A percentile compares a stretch with the other conserved stretches of the same genome.
phyloP scores from a whole-genome alignment of 305 asterid species.

The Fraxinus dipetala region DNA sequence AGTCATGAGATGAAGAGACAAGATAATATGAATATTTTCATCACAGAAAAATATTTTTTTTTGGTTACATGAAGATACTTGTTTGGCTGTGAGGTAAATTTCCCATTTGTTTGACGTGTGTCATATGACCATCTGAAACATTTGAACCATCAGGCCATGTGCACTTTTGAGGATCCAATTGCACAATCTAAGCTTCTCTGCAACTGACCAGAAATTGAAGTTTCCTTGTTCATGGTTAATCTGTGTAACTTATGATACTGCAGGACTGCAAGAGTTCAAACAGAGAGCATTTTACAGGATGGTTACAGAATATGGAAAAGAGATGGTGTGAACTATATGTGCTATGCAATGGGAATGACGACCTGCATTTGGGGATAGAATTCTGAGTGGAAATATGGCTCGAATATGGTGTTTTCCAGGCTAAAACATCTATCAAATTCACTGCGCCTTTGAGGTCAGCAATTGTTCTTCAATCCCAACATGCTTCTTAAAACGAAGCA shows the following conservation, averaged over 20 bases:
- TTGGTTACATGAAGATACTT: not conserved
- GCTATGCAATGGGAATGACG: not conserved
- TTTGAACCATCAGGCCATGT: not conserved
- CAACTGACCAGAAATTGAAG: not conserved
- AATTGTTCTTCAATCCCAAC: not conserved
- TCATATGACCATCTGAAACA: not conserved
- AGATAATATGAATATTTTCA: slow-evolving; percentile 5
- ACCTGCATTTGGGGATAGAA: not conserved
- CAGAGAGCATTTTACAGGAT: not conserved
- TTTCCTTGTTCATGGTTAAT: not conserved
- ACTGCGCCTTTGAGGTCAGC: not conserved
- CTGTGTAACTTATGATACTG: not conserved
- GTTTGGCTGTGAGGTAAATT: not conserved
- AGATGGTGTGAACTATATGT: not conserved
- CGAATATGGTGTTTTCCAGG: not conserved
- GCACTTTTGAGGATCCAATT: not conserved
- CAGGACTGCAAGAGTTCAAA: not conserved
- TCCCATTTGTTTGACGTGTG: slow-evolving; percentile 1
- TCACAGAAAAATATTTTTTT: not conserved
- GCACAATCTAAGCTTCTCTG: not conserved
- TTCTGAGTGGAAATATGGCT: not conserved
- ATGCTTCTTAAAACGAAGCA: not conserved
- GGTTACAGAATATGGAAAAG: not conserved
- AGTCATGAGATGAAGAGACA: slow-evolving; percentile 44
- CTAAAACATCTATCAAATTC: not conserved